These are phyloP conservation scores for Stentor roeselii DNA, from an alignment of 73 alveolate species.

Conservation along the genomic window DNA sequence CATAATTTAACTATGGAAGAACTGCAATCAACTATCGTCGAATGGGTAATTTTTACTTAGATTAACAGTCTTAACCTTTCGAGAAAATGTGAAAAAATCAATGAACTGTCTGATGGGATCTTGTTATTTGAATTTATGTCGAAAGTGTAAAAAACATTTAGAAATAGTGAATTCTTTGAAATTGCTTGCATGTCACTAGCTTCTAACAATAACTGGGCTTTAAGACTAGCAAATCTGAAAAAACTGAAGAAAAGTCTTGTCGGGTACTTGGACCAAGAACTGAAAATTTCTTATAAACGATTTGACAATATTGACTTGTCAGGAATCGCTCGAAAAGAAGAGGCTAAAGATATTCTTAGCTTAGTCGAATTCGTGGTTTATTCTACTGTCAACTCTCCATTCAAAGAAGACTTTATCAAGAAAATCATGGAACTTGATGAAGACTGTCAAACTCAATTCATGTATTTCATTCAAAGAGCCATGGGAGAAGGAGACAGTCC, in stretches of 20 bases:
- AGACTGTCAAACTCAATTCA: conserved; percentile 9
- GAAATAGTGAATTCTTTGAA: neutral
- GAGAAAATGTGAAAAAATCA: neutral
- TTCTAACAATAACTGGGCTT: conserved; percentile 11
- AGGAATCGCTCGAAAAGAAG: conserved; percentile 14
- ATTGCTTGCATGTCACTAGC: neutral
- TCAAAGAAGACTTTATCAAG: conserved; percentile 16
- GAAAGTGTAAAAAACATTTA: neutral
- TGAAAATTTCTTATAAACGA: neutral
- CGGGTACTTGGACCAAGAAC: neutral
- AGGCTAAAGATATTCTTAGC: neutral
- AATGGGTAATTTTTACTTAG: conserved; percentile 6
- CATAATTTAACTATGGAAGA: too few relatives aligned
- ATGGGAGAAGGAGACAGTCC: neutral
- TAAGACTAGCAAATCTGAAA: conserved; percentile 6
- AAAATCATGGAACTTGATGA: conserved; percentile 1
- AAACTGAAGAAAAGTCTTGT: neutral
- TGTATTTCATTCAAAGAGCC: conserved; percentile 15
- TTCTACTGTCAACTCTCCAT: conserved; percentile 5
- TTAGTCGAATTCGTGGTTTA: neutral
- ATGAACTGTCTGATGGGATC: conserved; percentile 21
- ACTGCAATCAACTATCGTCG: neutral
- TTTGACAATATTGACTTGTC: conserved; percentile 8
- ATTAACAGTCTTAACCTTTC: neutral
- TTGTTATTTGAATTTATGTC: neutral